Evolutionary conservation across 192 early-diverging fungal genomes (phyloP), one percentile per base, ranked within the genome.

Genomic region (Coemansia sp.): DNA sequence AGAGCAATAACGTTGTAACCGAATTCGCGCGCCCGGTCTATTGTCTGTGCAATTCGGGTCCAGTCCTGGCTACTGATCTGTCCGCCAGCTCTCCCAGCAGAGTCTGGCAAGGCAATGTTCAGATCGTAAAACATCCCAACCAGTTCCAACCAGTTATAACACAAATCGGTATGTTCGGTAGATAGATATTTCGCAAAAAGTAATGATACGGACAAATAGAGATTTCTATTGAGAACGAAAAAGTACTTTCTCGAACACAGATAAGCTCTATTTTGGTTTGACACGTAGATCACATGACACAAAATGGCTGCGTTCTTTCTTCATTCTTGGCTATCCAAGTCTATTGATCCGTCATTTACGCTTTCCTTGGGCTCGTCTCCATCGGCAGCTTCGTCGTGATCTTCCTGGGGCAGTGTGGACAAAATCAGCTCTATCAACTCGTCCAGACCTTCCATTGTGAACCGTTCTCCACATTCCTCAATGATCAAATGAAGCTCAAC

Each of bases 381-480:
- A 5, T 57, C 72, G 6, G 68, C 65, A 11, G 20, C 64, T 12
- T 46, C 55, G 15, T 52, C 66, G 7, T 36, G 26, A 1, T 76
- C 79, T 11, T 67, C 71, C 10, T 39, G 58, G 38, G 89, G 89
- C 56, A 91, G 71, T 16, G 74, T 51, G 26, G 68, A 60, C 7
- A 35, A n/a, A 20, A 91, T 78, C 24, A 88, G 69, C 15, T 64
- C 68, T 15, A 89, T 34, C 49, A 92, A 67, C 0, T 81, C 66
- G 6, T 87, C 85, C 39, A 89, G 73, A 10, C 86, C 75, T 0
- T 87, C 86, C 26, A 74, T 66, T 6, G 35, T 48, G 63, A 91
- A 88, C 34, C 92, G 87, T 51, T 89, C 86, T 20, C 86, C 88
- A 63, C 87, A 89, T 64, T 92, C 89, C 67, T 93, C 92, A 59